Evolutionary conservation across 148 eudicot genomes (phyloP).

Genomic region (Fagopyrum homotropicum): DNA sequence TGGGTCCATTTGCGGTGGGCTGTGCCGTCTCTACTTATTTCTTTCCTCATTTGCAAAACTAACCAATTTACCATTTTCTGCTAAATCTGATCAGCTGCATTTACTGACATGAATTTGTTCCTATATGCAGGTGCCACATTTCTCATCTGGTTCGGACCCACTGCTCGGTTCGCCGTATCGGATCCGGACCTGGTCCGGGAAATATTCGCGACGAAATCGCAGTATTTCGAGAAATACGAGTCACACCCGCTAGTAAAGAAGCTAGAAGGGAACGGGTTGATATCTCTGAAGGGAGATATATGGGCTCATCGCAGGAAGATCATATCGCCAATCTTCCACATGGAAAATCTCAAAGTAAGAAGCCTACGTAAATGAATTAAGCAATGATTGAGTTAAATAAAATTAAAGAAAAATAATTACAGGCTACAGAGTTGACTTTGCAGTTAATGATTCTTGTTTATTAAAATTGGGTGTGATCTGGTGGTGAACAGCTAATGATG

Average conservation of each 20-base stretch:
- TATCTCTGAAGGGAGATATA: constrained; percentile 57
- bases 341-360: constrained; percentile 65
- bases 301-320: constrained; percentile 78
- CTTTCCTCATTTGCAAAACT: constrained; percentile 17
- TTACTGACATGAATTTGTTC: neutral
- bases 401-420: neutral
- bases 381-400: neutral
- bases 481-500: constrained; percentile 48
- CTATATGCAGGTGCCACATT: constrained; percentile 40
- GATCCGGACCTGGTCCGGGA: constrained; percentile 56
- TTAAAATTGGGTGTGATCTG: neutral
- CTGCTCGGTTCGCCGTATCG: constrained; percentile 49
- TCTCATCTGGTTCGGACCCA: constrained; percentile 72
- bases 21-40: neutral
- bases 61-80: neutral
- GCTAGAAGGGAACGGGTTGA: constrained; percentile 71
- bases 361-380: neutral
- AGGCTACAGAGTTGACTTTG: constrained; percentile 9
- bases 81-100: too few species aligned
- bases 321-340: constrained; percentile 60
- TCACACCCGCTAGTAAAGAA: constrained; percentile 54
- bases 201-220: constrained; percentile 37
- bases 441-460: neutral
- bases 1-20: constrained; percentile 15
- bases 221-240: constrained; percentile 57